Evolutionary conservation across 345 rosid genomes (phyloP).

Genomic region (Melastoma malabathricum): DNA sequence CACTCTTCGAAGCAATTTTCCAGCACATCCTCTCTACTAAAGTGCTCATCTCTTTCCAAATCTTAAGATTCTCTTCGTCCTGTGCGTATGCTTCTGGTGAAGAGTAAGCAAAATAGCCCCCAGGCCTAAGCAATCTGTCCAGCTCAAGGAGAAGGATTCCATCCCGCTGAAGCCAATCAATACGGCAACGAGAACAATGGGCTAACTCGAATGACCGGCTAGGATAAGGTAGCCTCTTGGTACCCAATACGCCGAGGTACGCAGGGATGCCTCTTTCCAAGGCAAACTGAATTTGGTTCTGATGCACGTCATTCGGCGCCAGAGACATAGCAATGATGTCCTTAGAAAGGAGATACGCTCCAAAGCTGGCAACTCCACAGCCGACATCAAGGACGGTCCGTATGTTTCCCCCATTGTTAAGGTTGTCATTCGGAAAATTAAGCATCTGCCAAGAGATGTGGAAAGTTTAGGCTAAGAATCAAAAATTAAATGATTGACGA

Average conservation of each 20-base stretch:
- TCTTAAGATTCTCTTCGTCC: slow-evolving; percentile 83
- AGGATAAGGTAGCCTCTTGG: slow-evolving; percentile 94
- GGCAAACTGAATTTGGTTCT: slow-evolving; percentile 98
- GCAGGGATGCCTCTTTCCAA: slow-evolving; percentile 98
- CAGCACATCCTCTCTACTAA: slow-evolving; percentile 92
- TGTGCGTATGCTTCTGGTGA: slow-evolving; percentile 99
- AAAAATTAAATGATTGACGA: background rate
- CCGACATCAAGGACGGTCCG: slow-evolving; percentile 97
- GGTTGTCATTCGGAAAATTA: slow-evolving; percentile 51
- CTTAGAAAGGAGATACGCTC: slow-evolving; percentile 82
- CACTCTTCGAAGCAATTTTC: slow-evolving; percentile 77
- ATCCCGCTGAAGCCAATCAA: slow-evolving; percentile 98
- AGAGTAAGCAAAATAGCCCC: slow-evolving; percentile 96
- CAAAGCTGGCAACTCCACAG: slow-evolving; percentile 99
- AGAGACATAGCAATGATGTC: slow-evolving; percentile 76
- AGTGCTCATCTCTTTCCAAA: slow-evolving; percentile 90
- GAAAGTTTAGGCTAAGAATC: too few relatives aligned
- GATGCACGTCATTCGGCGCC: slow-evolving; percentile 98
- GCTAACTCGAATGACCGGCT: slow-evolving; percentile 97
- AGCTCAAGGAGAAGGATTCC: slow-evolving; percentile 97
- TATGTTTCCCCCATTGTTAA: slow-evolving; percentile 65
- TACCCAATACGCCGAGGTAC: slow-evolving; percentile 90
- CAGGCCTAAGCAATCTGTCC: slow-evolving; percentile 88
- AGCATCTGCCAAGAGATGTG: slow-evolving; percentile 49
- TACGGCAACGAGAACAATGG: slow-evolving; percentile 95